Base-by-base conservation (phyloP, 371 early-diverging fungal genomes). In the Apophysomyces sp. region DNA sequence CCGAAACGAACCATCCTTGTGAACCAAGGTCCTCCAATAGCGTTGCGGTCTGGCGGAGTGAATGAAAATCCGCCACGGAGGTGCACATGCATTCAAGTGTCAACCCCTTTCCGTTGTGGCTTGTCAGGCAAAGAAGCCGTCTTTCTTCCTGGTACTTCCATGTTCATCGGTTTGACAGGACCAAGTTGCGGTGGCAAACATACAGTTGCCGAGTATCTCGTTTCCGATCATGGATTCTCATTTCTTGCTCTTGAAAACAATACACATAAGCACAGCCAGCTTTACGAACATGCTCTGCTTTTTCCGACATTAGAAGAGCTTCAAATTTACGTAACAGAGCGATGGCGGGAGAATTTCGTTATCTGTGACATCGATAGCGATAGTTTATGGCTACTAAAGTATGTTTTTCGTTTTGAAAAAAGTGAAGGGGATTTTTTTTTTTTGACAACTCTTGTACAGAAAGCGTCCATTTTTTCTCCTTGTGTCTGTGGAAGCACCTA, bases 401-500 rank as follows among this genome's bases (percentile, higher is more conserved):
- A 72, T 66, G 40, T 12, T 32, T 54, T 60, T 51, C 9, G 37
- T 54, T 3, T 24, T 8, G 31, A 15, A 2, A 44, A 32, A n/a
- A 21, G 27, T 3, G 27, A 26, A 30, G 0, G 1, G 21, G 7
- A n/a, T 26, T 15, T 44, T 21, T 44, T 21, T 15, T 28, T 51
- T 1, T 26, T 15, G 36, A 3, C 32, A 16, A 24, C 24, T 29
- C 28, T 24, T 60, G 21, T 54, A 29, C 57, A 86, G 89, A 54
- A 94, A 93, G 65, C 84, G 98, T 4, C 96, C 97, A 1, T 95
- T 94, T 71, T 89, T 95, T 58, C 74, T 96, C 7, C 72, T 96
- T 11, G 83, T 96, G 0, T 84, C 89, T 5, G 84, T 97, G 2
- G 91, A 94, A 40, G 92, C 93, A n/a, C 93, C 95, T 0, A 61